A percentile compares a stretch with the other conserved stretches of the same genome.
Conservation (phyloP, 768 basidiomycete genomes). For the Calocybe indica region DNA sequence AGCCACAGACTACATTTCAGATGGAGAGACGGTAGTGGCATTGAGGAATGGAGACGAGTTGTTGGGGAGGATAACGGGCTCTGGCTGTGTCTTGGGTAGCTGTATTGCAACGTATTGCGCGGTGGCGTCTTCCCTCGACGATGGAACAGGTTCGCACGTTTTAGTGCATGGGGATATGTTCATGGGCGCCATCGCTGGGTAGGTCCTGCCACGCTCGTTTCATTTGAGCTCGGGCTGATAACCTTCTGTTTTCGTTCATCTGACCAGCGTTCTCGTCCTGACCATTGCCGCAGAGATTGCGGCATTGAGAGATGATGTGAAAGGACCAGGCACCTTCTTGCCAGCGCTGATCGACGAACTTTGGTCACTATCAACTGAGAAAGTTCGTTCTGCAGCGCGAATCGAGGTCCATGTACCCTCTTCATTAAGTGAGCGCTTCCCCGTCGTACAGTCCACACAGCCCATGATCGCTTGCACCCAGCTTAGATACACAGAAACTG, state of each 20-base stretch:
- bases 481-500: too few relatives aligned
- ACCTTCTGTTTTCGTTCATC: constrained; percentile 5
- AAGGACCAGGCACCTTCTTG: constrained; percentile 62
- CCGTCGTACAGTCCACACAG: too few relatives aligned
- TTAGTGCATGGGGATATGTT: constrained; percentile 78
- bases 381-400: constrained; percentile 23
- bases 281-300: constrained; percentile 62
- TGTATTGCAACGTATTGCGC: constrained; percentile 79
- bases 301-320: constrained; percentile 37
- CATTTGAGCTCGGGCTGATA: neutral
- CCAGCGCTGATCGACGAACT: constrained; percentile 58
- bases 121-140: constrained; percentile 40
- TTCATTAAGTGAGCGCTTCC: neutral
- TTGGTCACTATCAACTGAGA: constrained; percentile 28
- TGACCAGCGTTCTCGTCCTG: constrained; percentile 45
- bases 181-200: constrained; percentile 73
- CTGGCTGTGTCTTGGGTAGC: constrained; percentile 81
- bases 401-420: constrained; percentile 18
- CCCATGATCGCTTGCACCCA: too few relatives aligned
- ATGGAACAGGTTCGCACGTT: constrained; percentile 18
- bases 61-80: constrained; percentile 81
- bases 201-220: constrained; percentile 15
- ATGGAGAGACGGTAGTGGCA: constrained; percentile 65
- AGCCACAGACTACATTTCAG: constrained; percentile 74
- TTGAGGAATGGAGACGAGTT: constrained; percentile 70